Evolutionary conservation across 2,329 filamentous ascomycete genomes (phyloP), one percentile per base, ranked within the genome.

Genomic region (Monosporascus sp.): DNA sequence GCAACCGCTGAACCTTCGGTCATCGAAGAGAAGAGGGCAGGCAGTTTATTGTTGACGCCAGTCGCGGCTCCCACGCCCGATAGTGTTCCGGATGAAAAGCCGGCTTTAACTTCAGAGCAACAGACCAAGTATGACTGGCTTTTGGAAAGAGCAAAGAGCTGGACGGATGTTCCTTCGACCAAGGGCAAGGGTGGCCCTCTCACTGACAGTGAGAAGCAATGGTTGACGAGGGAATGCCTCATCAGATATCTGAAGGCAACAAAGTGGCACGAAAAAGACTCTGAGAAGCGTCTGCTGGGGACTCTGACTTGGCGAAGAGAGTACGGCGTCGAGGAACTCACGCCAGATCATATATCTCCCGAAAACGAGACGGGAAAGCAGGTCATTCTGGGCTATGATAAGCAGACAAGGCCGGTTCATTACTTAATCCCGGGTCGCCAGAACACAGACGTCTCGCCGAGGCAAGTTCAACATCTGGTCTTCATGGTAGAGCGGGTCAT

Each of bases 301-400:
- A 97, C 93, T 0, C 74, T 97, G 53, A 80, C 83, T 55, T 99
- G 94, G 94, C 85, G 94, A 47, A 82, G 93, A 52, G 91, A 96
- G 66, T 99, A 96, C 66, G 91, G 91, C 48, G 78, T 95, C 53
- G 83, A 89, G 56, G 85, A 81, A 51, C 82, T 91, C 65, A 92
- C 90, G 0, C 78, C 88, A 9, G 92, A 97, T 8, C 88, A 96
- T 73, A 93, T 97, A 65, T 91, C 88, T 1, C 85, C 89, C 14
- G 94, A 99, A 77, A 96, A 97, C 70, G 91, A 93, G 75, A 97
- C 93, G 9, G 94, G 94, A 61, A 99, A 99, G 78, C 93, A 97
- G 71, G 80, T 96, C 54, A 79, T 96, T 54, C 72, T 94, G 20
- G 94, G 94, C 43, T 99, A 85, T 72, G 94, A 99, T 74, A 89